These are phyloP conservation scores for Hypoxylon sp. DNA, from an alignment of 2,329 filamentous ascomycete species.

Conservation along the genomic window DNA sequence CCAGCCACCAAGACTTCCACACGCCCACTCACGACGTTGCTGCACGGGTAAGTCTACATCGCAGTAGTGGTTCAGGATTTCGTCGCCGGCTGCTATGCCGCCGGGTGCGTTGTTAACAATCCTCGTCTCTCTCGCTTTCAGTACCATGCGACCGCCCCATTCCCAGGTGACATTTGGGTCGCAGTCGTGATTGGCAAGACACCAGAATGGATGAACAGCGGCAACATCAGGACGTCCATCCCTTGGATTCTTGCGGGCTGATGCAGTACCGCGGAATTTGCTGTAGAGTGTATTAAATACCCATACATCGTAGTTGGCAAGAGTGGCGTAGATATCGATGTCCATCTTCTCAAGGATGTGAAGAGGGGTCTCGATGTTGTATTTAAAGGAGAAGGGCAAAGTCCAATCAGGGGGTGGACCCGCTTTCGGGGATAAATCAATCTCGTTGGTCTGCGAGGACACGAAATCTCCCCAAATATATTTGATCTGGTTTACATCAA, in stretches of 20 bases:
- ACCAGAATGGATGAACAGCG: slow-evolving; percentile 95
- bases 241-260: slow-evolving; percentile 77
- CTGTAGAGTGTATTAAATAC: slow-evolving; percentile 90
- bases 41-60: slow-evolving; percentile 81
- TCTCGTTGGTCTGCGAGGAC: slow-evolving; percentile 59
- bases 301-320: slow-evolving; percentile 75
- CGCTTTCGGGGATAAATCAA: slow-evolving; percentile 61
- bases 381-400: slow-evolving; percentile 79
- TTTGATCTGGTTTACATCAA: slow-evolving; percentile 70
- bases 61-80: slow-evolving; percentile 94
- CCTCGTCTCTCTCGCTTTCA: slow-evolving; percentile 68
- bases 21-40: slow-evolving; percentile 87
- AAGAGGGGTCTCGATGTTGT: slow-evolving; percentile 77
- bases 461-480: slow-evolving; percentile 77
- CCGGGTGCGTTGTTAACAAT: slow-evolving; percentile 60
- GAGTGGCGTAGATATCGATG: slow-evolving; percentile 72
- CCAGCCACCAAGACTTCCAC: slow-evolving; percentile 84
- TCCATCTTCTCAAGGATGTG: slow-evolving; percentile 87
- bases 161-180: slow-evolving; percentile 96
- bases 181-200: slow-evolving; percentile 94
- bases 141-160: slow-evolving; percentile 81
- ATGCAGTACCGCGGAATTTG: slow-evolving; percentile 93
- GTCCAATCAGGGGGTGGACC: slow-evolving; percentile 70
- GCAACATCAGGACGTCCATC: slow-evolving; percentile 89
- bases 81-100: slow-evolving; percentile 79